Evolutionary conservation across 2,329 filamentous ascomycete genomes (phyloP).

Genomic region (Chalaropsis ovoidea): DNA sequence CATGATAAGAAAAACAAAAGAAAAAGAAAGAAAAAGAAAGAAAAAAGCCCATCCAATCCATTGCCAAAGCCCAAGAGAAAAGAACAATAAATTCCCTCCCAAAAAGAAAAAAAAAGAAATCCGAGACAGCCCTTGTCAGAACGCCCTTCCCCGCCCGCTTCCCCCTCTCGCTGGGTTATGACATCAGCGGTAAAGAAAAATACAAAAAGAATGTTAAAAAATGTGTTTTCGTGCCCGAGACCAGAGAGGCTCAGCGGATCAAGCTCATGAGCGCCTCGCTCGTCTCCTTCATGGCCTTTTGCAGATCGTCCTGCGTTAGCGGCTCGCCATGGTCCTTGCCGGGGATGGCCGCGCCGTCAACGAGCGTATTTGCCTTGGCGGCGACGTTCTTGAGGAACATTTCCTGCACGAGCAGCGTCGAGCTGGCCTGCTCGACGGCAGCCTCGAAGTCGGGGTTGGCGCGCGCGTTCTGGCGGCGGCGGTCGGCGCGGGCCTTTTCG

Average conservation of each 20-base stretch:
- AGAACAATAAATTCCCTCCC: neutral
- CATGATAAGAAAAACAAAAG: conserved; percentile 10
- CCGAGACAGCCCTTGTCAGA: neutral
- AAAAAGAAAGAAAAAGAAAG: conserved; percentile 12
- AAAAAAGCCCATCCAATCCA: neutral
- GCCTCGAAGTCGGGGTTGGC: conserved; percentile 19
- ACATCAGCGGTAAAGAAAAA: conserved; percentile 9
- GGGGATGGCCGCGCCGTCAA: conserved; percentile 12
- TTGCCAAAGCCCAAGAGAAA: conserved; percentile 5
- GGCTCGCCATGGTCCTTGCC: conserved; percentile 3
- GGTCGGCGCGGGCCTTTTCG: conserved; percentile 14
- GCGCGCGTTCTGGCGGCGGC: neutral
- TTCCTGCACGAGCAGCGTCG: conserved; percentile 20
- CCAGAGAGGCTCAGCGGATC: conserved; percentile 15
- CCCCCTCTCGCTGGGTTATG: neutral
- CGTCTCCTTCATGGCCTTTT: conserved; percentile 19
- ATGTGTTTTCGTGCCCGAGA: neutral
- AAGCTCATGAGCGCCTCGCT: conserved; percentile 24
- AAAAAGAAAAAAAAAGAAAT: neutral
- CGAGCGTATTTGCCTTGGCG: conserved; percentile 17
- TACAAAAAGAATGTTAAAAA: neutral
- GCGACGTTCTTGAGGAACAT: conserved; percentile 23
- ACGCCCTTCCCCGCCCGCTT: conserved; percentile 1
- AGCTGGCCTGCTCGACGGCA: conserved; percentile 18
- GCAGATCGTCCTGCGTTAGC: conserved; percentile 2